Base-by-base conservation (phyloP, 352 stramenopile species). In the Phytophthora kernoviae region DNA sequence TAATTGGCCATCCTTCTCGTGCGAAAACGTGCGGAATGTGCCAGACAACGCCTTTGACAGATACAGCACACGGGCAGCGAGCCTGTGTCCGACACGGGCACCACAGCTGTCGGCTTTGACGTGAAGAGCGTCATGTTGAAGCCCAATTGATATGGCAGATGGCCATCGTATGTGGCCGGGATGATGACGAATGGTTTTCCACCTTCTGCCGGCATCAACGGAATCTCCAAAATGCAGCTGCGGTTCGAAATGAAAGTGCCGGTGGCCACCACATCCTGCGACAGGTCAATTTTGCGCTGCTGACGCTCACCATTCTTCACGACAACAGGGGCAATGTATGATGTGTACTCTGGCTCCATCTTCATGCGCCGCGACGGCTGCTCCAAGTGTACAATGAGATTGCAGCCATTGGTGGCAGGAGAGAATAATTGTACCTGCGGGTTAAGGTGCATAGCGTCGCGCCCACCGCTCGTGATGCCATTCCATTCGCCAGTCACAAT, bases 161-260 rank as follows among this genome's bases (percentile, higher is more conserved):
- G 62, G 2, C 79, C 77, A n/a, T 88, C 79, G 44, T 90, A 90
- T 20, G 81, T 90, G 24, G 75, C 81, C 4, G 81, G 79, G n/a
- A 85, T 84, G 17, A 90, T 71, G 4, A 87, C 78, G 47, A 83
- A 88, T 5, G 78, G 79, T 32, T 81, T 77, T 6, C 69, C 77
- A 4, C 63, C 62, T 26, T 73, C 67, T 8, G 49, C 40, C 10
- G 71, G 69, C 54, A 80, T 73, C 18, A 91, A 78, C 27, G 63
- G 57, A 7, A 79, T 58, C 30, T 90, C 77, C 9, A 93, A 34
- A 43, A 93, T 37, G 26, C 78, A 92, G 49, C 85, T 93, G 34
- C 85, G 83, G 66, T 88, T 94, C 26, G 85, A 94, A 46, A 94
- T 92, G 56, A 94, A 94, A 10, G 84, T 94, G 30, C 86, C 86